Evolutionary conservation across 2,329 filamentous ascomycete genomes (phyloP), one percentile per base, ranked within the genome.

Genomic region (Aspergillus ochraceus): DNA sequence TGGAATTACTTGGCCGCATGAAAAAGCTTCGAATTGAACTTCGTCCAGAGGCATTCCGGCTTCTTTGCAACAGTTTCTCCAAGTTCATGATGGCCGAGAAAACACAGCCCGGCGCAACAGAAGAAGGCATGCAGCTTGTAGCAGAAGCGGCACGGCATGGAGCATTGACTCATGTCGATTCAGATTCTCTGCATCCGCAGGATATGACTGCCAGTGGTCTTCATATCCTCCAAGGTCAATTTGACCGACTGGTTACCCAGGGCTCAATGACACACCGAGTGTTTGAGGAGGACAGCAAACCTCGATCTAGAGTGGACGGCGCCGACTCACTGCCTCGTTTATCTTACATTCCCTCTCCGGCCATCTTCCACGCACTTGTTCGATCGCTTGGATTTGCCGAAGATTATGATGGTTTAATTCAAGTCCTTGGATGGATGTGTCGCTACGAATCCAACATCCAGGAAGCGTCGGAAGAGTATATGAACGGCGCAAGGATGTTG

Each of bases 341-440:
- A 54, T 65, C 76, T 30, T 70, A 74, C 39, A 70, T 74, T 2
- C 79, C 79, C 6, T 66, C 67, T 2, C 76, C 76, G 54, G 72
- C 75, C 39, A 65, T 68, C 12, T 68, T 81, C 12, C 79, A 81
- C 66, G 69, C 69, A 5, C 78, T 79, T 59, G 71, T 79, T 49
- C 71, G 78, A 47, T 73, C 74, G 30, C 68, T 81, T 12, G 79
- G 79, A 11, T 62, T 72, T 4, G 71, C 72, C 6, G 70, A 71
- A 57, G 79, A 81, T 57, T 71, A 73, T 46, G 69, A 77, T 42
- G 74, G 75, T 12, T 59, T 81, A 20, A 55, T 79, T 36, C 70
- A 70, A 52, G 66, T 81, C 22, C 65, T 81, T 47, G 70, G 69
- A 19, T 80, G 78, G 78, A 79, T 81, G 75, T 73, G 68, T 30